Conservation (phyloP, 2,329 filamentous ascomycete genomes). For the Aspergillus sclerotialis region DNA sequence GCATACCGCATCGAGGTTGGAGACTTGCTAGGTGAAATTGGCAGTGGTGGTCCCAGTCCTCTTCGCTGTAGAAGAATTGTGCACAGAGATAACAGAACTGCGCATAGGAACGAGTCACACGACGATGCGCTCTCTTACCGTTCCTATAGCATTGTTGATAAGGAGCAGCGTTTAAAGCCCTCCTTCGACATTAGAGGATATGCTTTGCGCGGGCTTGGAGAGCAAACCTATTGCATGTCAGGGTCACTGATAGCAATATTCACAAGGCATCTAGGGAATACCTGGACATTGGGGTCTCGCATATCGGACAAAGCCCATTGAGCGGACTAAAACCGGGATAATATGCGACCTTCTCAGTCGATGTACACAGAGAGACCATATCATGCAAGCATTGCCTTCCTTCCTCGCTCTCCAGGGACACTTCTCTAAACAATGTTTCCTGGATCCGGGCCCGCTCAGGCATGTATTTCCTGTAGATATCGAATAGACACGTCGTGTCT, state of each 20-base stretch:
- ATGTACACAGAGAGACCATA: conserved; percentile 11
- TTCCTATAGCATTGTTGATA: conserved; percentile 8
- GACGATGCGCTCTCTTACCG: conserved; percentile 6
- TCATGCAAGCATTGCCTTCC: conserved; percentile 12
- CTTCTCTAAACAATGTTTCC: conserved; percentile 11
- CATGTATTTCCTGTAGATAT: conserved; percentile 16
- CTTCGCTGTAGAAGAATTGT: conserved; percentile 1
- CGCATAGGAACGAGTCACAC: conserved; percentile 1
- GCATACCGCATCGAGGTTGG: conserved; percentile 5
- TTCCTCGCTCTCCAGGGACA: conserved; percentile 11
- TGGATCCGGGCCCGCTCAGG: conserved; percentile 7
- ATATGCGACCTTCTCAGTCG: conserved; percentile 10
- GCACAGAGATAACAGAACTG: conserved; percentile 9
- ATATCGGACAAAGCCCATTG: conserved; percentile 2
- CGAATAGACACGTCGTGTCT: conserved; percentile 11
- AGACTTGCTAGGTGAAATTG: conserved; percentile 2
- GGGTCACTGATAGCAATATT: not conserved
- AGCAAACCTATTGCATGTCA: not conserved
- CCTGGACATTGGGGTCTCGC: conserved; percentile 3
- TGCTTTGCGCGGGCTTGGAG: conserved; percentile 4
- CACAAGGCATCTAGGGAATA: not conserved
- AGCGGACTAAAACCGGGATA: conserved; percentile 4
- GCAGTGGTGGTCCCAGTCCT: conserved; percentile 5
- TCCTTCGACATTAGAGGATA: conserved; percentile 5
- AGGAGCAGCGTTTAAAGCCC: conserved; percentile 5